Percentiles rank a stretch among this genome's conserved stretches.
Evolutionary conservation across 108 stramenopile genomes (phyloP).

Genomic region (Conticribra weissflogii): DNA sequence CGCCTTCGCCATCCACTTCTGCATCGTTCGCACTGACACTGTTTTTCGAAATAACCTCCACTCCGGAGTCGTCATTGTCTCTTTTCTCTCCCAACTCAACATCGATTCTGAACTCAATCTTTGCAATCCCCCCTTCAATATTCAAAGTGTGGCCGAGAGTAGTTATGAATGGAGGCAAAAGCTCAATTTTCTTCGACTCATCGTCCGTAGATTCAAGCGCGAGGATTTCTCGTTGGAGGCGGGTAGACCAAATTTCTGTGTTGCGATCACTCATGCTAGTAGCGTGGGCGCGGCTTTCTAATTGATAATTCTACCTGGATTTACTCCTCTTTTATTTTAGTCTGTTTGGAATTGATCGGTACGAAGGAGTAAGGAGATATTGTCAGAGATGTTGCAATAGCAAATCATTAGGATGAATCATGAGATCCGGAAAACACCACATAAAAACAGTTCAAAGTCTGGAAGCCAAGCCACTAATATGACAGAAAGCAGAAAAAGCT

Average conservation of each 20-base stretch:
- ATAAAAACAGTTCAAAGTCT: too few species aligned
- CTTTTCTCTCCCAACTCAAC: slow-evolving; percentile 36
- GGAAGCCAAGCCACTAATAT: too few species aligned
- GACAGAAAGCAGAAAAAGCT: too few species aligned
- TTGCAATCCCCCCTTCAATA: slow-evolving; percentile 75
- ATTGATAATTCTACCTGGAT: not conserved
- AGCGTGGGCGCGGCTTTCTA: slow-evolving; percentile 1
- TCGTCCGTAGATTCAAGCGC: slow-evolving; percentile 78
- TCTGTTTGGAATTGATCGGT: too few species aligned
- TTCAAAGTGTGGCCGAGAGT: slow-evolving; percentile 66
- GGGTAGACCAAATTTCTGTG: slow-evolving; percentile 88
- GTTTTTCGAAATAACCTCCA: slow-evolving; percentile 1
- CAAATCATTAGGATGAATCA: too few species aligned
- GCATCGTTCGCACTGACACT: slow-evolving; percentile 14
- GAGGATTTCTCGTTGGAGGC: slow-evolving; percentile 81
- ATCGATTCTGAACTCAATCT: slow-evolving; percentile 71
- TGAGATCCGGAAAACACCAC: too few species aligned
- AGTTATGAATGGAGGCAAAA: slow-evolving; percentile 78
- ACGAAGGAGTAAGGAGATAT: too few species aligned
- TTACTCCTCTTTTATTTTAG: too few species aligned
- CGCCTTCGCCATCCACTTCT: slow-evolving; percentile 12
- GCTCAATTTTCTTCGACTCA: slow-evolving; percentile 55
- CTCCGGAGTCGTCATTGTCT: not conserved
- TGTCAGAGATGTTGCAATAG: too few species aligned
- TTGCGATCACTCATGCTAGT: slow-evolving; percentile 46